These are phyloP conservation scores for Odontarrhena argentea DNA, from an alignment of 345 rosid species.

Conservation along the genomic window DNA sequence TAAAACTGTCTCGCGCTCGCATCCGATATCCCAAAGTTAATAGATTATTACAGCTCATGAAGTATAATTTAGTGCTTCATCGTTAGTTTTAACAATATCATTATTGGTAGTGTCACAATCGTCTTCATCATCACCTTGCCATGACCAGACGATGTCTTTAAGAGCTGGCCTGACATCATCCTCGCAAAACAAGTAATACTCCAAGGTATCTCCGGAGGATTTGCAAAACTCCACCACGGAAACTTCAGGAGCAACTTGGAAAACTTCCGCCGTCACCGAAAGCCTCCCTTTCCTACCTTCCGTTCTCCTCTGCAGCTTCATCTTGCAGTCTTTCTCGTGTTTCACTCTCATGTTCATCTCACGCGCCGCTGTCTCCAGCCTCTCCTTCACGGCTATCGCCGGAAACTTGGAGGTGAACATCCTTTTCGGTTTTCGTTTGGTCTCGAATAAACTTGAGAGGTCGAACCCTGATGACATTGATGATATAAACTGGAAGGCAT, in stretches of 20 bases:
- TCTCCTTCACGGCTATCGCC: slow-evolving; percentile 48
- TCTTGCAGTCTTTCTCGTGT: slow-evolving; percentile 50
- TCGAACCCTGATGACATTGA: slow-evolving; percentile 87
- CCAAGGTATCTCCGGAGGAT: slow-evolving; percentile 59
- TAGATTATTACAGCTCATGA: slow-evolving; percentile 21
- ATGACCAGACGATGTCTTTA: slow-evolving; percentile 79
- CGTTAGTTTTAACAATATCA: slow-evolving; percentile 4
- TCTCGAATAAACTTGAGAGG: slow-evolving; percentile 70
- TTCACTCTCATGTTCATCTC: slow-evolving; percentile 58
- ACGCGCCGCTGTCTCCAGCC: slow-evolving; percentile 55
- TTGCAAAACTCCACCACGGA: slow-evolving; percentile 72
- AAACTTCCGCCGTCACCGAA: slow-evolving; percentile 61
- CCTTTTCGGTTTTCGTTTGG: slow-evolving; percentile 47
- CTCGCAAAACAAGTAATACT: slow-evolving; percentile 58
- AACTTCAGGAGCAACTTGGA: slow-evolving; percentile 64
- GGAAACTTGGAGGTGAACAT: slow-evolving; percentile 65
- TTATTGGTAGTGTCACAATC: slow-evolving; percentile 3
- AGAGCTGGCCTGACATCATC: slow-evolving; percentile 78
- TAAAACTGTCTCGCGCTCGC: slow-evolving; percentile 25
- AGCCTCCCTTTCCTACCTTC: slow-evolving; percentile 65
- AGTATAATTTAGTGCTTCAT: not conserved
- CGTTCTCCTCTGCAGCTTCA: slow-evolving; percentile 49
- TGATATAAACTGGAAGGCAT: slow-evolving; percentile 73
- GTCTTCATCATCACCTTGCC: slow-evolving; percentile 74
- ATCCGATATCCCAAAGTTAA: slow-evolving; percentile 13